Percentiles rank a stretch among this genome's conserved stretches.
These are phyloP conservation scores for Corylus americana DNA, from an alignment of 306 rosid species.

Conservation along the genomic window DNA sequence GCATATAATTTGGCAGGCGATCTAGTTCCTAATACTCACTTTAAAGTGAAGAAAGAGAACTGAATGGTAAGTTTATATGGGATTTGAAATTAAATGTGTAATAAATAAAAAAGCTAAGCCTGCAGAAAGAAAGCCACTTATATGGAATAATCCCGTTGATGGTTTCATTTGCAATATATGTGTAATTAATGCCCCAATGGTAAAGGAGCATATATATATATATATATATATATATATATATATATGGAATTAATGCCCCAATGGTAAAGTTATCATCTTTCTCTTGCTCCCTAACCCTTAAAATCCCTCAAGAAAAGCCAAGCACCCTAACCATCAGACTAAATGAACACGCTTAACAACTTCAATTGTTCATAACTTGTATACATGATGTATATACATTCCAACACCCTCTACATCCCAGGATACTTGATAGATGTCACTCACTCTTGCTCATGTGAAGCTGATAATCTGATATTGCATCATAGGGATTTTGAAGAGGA, in stretches of 20 bases:
- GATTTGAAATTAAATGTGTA: neutral
- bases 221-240: no score
- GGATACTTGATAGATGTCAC: neutral
- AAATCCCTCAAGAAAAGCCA: neutral
- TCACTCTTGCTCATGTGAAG: neutral
- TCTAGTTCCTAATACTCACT: neutral
- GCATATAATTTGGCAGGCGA: neutral
- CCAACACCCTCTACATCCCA: neutral
- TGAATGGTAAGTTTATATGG: neutral
- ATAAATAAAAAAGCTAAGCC: neutral
- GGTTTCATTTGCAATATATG: neutral
- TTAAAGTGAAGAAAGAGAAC: no score
- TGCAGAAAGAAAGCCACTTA: neutral
- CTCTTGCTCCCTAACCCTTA: neutral
- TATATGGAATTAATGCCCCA: neutral
- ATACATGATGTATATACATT: neutral
- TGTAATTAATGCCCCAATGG: neutral
- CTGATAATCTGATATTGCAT: neutral
- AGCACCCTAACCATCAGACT: neutral
- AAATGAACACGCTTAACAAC: neutral
- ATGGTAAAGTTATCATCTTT: neutral
- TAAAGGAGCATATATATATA: neutral
- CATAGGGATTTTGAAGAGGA: neutral
- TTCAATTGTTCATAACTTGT: neutral
- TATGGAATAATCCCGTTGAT: neutral